These are phyloP conservation scores for Trichophyton benhamiae DNA, from an alignment of 2,329 filamentous ascomycete genomes.

Conservation along the genomic window DNA sequence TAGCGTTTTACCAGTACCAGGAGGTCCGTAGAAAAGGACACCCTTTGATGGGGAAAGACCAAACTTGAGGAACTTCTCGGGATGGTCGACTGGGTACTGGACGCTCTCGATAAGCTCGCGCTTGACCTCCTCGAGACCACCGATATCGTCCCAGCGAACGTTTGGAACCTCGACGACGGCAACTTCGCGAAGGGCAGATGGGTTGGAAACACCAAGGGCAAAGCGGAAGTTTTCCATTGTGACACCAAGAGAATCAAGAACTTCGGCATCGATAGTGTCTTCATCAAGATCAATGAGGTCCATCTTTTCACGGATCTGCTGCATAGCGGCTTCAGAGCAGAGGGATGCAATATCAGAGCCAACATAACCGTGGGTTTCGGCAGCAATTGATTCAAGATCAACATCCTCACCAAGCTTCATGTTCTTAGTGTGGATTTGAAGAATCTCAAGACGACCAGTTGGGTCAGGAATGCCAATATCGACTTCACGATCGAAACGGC, in stretches of 20 bases:
- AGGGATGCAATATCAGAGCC: slow-evolving; percentile 97
- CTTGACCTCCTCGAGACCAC: slow-evolving; percentile 96
- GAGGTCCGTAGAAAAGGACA: slow-evolving; percentile 97
- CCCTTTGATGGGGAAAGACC: slow-evolving; percentile 93
- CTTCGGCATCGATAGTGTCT: slow-evolving; percentile 97
- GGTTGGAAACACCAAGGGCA: slow-evolving; percentile 94
- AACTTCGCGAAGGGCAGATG: slow-evolving; percentile 94
- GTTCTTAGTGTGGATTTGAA: slow-evolving; percentile 99
- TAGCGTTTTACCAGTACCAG: slow-evolving; percentile 99
- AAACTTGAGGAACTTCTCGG: slow-evolving; percentile 99
- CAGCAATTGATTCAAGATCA: slow-evolving; percentile 88
- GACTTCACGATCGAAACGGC: slow-evolving; percentile 96
- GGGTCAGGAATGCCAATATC: slow-evolving; percentile 97
- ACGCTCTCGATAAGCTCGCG: slow-evolving; percentile 98
- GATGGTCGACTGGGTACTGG: slow-evolving; percentile 97
- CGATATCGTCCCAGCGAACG: slow-evolving; percentile 98
- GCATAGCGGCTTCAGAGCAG: slow-evolving; percentile 98
- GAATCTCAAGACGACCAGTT: slow-evolving; percentile 94
- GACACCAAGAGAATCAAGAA: slow-evolving; percentile 92
- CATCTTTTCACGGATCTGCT: slow-evolving; percentile 99
- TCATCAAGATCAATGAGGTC: slow-evolving; percentile 97
- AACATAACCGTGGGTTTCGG: slow-evolving; percentile 97
- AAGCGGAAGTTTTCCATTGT: slow-evolving; percentile 99
- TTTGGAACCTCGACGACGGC: slow-evolving; percentile 99
- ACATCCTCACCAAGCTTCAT: slow-evolving; percentile 98